Base-by-base conservation (phyloP, 345 rosid species). In the Euphorbia peplus region DNA sequence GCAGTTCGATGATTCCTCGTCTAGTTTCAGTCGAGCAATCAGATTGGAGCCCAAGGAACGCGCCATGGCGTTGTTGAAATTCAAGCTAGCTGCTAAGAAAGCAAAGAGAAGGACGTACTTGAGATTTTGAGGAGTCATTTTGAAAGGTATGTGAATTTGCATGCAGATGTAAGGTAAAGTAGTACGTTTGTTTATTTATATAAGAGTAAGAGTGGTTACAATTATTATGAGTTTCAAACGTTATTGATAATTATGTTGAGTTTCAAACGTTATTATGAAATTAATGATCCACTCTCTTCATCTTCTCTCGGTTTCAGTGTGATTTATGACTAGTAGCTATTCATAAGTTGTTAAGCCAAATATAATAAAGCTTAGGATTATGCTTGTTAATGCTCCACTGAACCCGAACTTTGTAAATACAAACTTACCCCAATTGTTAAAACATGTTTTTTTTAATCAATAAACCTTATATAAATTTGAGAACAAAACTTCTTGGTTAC, bases 1-100 rank as follows among this genome's bases (percentile, higher is more conserved):
- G 66, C 96, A 92, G 60, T 70, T 71, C 0, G 84, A 14, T 8
- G 91, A 73, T 39, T 79, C 86, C 10, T 78, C 82, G 15, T 81
- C 82, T 54, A 87, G 61, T 50, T 76, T 85, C 60, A 84, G 69
- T 12, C 90, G 64, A 28, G 80, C 60, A 26, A 14, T 35, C 4
- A 82, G 79, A 39, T 13, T 48, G 16, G 63, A 58, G 42, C 24
- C 55, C 50, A 57, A 47, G 32, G 70, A 52, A 8, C 65, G 46
- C 7, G 70, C 75, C 37, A 22, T 47, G 42, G 59, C 70, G 14
- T 18, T 3, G 64, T 25, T n/a, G n/a, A n/a, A 8, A 56, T 42
- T 11, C 28, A 55, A 64, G 55, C 62, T 28, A 46, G 70, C 71
- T 18, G 66, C 60, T 42, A 61, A 29, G 26, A 28, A 3, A 51